Base-by-base conservation (phyloP, 1,284 basidiomycete species). In the Psilocybe mexicana region DNA sequence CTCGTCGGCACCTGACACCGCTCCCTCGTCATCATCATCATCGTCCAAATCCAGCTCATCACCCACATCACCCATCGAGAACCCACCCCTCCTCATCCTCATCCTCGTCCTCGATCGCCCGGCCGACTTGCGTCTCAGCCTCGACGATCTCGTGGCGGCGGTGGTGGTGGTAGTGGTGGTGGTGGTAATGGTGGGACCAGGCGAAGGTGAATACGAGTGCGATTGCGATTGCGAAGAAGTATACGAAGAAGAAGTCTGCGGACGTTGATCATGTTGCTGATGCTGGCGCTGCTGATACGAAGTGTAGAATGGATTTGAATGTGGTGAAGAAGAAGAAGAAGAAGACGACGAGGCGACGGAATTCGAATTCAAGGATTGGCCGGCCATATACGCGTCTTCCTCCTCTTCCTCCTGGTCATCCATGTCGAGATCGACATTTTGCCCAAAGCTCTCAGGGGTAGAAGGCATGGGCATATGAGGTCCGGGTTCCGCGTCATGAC, bases 61-160 rank as follows among this genome's bases (percentile, higher is more conserved):
- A 18, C 18, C 18, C 35, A 8, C 38, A 40, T 40, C 38, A 12
- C 38, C 38, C 12, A 40, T 14, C 6, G 10, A 14, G n/a, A 40
- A 14, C 10, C 38, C 38, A 40, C 38, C 76, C 60, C 79, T 75
- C 54, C 81, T 76, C 45, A 74, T 70, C 61, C 76, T 74, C 48
- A 67, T 75, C 54, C 81, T 76, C 45, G 74, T 70, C 61, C 76
- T 74, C 48, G 68, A 73, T 44, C 66, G 60, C 43, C 69, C 65
- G 47, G 79, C 78, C 30, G 69, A 64, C 63, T 76, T 68, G 64
- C 30, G 69, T 65, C 63, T 76, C 64, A 63, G 35, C 54, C 59
- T 52, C 26, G 63, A 30, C 35, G 43, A 49, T 33, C 18, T 18
- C 18, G 18, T 18, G 18, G 18, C 18, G 18, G 18, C 18, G 18